Percentiles rank a stretch among this genome's conserved stretches.
Evolutionary conservation across 345 rosid species (phyloP).

Genomic region (Raphanus raphanistrum): DNA sequence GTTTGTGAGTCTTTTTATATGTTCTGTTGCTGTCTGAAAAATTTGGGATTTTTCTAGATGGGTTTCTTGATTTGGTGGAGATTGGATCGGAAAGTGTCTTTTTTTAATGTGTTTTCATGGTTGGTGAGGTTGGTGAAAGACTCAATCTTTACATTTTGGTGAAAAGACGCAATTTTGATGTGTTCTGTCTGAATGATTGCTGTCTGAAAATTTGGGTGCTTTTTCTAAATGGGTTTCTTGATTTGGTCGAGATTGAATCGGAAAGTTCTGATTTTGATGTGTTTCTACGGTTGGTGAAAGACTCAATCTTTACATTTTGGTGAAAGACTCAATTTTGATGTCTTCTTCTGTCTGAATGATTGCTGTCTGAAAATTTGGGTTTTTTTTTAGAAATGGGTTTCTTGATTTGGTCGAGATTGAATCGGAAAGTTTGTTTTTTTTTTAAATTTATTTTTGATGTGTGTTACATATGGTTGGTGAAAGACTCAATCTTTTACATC

Average conservation of each 20-base stretch:
- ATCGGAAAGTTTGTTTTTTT: neutral
- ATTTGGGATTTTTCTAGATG: neutral
- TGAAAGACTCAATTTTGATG: neutral
- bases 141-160: neutral
- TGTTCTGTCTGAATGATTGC: neutral
- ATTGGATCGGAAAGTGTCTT: neutral
- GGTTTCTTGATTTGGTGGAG: neutral
- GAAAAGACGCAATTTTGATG: neutral
- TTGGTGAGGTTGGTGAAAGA: neutral
- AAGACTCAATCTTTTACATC: neutral
- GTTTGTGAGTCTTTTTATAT: conserved; percentile 64
- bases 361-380: neutral
- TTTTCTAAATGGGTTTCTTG: neutral
- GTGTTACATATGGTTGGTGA: neutral
- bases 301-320: neutral
- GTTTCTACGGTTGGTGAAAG: neutral
- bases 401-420: neutral
- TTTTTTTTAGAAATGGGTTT: neutral
- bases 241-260: neutral
- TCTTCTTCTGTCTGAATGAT: neutral
- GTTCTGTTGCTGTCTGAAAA: neutral
- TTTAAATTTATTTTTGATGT: too few species aligned
- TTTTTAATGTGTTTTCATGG: neutral
- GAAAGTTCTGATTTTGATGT: neutral
- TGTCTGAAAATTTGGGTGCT: neutral